Conservation (phyloP, 1,284 basidiomycete genomes). For the Exobasidium rhododendri region DNA sequence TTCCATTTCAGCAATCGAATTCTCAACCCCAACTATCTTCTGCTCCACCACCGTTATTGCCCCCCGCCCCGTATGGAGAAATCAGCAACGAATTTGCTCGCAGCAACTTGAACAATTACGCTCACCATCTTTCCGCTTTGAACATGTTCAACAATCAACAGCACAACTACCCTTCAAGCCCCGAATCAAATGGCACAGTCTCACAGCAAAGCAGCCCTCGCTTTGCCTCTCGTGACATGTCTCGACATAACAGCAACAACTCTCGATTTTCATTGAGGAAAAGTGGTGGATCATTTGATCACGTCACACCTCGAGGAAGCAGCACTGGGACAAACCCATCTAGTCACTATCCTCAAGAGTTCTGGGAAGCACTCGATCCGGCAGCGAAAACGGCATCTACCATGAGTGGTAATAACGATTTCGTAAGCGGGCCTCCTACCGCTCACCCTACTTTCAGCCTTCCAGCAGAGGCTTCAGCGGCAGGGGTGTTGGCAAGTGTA, state of each 20-base stretch:
- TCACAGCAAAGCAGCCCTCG: slow-evolving; percentile 37
- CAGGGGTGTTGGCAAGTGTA: background rate
- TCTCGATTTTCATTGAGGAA: slow-evolving; percentile 19
- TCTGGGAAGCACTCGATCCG: slow-evolving; percentile 31
- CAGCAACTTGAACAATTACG: background rate
- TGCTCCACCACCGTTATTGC: slow-evolving; percentile 7
- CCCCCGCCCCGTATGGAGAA: slow-evolving; percentile 9
- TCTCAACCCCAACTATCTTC: background rate
- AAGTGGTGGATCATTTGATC: slow-evolving; percentile 5
- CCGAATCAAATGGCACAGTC: slow-evolving; percentile 32
- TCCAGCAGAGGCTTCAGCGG: slow-evolving; percentile 1
- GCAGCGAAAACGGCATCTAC: slow-evolving; percentile 7
- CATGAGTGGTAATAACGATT: background rate
- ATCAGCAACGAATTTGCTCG: background rate
- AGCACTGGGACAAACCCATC: background rate
- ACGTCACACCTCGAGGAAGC: slow-evolving; percentile 10
- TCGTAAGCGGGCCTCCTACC: background rate
- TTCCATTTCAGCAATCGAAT: background rate
- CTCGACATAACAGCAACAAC: slow-evolving; percentile 30
- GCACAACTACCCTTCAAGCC: slow-evolving; percentile 28
- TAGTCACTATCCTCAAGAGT: slow-evolving; percentile 11
- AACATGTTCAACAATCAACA: slow-evolving; percentile 21
- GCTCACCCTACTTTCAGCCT: slow-evolving; percentile 7
- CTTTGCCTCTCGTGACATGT: slow-evolving; percentile 28
- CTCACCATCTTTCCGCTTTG: slow-evolving; percentile 6